Percentiles rank a stretch among this genome's conserved stretches.
Conservation (phyloP, 768 basidiomycete species). For the Mycena sanguinolenta region DNA sequence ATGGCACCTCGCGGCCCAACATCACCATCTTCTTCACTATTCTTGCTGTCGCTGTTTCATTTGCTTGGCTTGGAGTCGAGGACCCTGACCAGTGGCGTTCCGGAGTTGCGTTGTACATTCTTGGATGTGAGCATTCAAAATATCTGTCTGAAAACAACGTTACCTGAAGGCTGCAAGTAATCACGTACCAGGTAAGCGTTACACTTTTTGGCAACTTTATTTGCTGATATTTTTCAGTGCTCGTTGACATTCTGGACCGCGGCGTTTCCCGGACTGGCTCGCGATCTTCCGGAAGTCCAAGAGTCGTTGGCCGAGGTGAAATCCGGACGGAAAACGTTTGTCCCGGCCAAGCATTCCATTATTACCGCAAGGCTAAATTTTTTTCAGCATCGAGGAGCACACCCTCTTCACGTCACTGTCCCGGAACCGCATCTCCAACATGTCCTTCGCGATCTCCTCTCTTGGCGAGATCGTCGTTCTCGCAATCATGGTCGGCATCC, state of each 20-base stretch:
- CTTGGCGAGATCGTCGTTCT: conserved; percentile 79
- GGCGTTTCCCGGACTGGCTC: conserved; percentile 82
- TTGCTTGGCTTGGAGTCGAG: conserved; percentile 84
- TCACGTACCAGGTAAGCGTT: conserved; percentile 74
- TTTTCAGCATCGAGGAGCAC: conserved; percentile 63
- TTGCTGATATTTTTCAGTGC: conserved; percentile 54
- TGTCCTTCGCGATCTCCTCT: conserved; percentile 79
- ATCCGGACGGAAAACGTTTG: conserved; percentile 63
- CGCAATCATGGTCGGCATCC: conserved; percentile 80
- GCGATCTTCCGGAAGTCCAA: conserved; percentile 78
- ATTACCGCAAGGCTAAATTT: neutral
- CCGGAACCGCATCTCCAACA: conserved; percentile 81
- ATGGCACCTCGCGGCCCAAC: conserved; percentile 76
- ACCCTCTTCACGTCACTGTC: conserved; percentile 70
- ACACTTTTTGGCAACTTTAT: no score
- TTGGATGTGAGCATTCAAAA: conserved; percentile 63
- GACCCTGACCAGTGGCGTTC: conserved; percentile 74
- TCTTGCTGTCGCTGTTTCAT: conserved; percentile 74
- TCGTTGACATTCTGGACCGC: conserved; percentile 87
- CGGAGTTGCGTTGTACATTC: conserved; percentile 71
- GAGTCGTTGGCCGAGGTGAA: conserved; percentile 58
- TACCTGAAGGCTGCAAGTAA: conserved; percentile 56
- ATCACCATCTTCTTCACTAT: conserved; percentile 84
- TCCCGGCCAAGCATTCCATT: neutral
- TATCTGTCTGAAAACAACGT: neutral